Base-by-base conservation (phyloP, 1,284 basidiomycete species). In the Ustilago cynodontis region DNA sequence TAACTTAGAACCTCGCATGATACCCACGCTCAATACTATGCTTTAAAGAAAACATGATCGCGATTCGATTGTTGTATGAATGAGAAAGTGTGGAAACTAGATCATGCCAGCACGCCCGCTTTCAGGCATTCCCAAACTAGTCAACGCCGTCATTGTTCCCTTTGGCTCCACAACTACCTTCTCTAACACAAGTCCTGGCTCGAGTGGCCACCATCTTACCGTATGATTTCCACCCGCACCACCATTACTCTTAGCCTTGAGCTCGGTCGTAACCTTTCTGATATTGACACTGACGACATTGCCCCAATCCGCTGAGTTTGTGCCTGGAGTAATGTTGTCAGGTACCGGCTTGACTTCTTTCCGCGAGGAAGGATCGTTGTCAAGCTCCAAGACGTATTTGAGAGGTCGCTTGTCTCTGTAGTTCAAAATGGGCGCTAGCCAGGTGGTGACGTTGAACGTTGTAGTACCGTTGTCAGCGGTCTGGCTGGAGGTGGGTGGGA, bases 271-370 rank as follows among this genome's bases (percentile, higher is more conserved):
- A 10, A 70, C 68, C n/a, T 31, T 60, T 1, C 68, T 33, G 26
- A 70, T 65, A 35, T 70, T 70, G 31, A 62, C 68, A 13, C 56
- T 59, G 39, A 70, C 62, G 16, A 70, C 62, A 18, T 70, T 70
- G 47, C 62, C 68, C 68, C 68, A 70, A 37, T 70, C 68, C 1
- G 62, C 68, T 33, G 53, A 57, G 51, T 70, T 70, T 1, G 62
- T 70, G n/a, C 68, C 68, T 0, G 68, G 68, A 14, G 68, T 65
- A 47, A 70, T 70, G 54, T 70, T 70, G 0, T 70, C 68, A 47
- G 68, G 68, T 10, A 71, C 69, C 0, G 62, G 64, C 4, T 16
- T 61, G 11, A 71, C 63, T 10, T 39, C 14, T 4, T 16, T 24
- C 1, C 69, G 37, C 41, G 63, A 65, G 9, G 50, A 26, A 1